Base-by-base conservation (phyloP, 495 filamentous ascomycete genomes). In the Aspergillus funiculosus region DNA sequence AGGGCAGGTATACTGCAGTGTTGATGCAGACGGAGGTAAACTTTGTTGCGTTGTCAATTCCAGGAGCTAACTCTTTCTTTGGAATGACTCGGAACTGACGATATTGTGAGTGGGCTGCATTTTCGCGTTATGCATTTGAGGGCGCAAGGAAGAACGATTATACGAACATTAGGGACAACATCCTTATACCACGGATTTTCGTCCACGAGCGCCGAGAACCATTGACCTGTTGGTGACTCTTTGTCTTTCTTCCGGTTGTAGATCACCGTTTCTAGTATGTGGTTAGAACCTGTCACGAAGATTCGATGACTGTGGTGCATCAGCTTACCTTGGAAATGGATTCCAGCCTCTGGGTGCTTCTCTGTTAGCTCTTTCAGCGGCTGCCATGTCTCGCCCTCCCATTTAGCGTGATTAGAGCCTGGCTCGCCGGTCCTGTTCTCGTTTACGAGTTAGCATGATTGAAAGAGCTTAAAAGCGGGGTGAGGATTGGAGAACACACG, bases 1-100 rank as follows among this genome's bases (percentile, higher is more conserved):
- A 95, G 7, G 87, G 81, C 8, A 94, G 80, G 68, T 95, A 95
- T 43, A 95, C 53, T 35, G 86, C 80, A 0, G 84, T 83, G 68
- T 97, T 96, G 59, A 97, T 90, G 66, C 89, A 96, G 18, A 94
- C 83, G 0, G 86, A 90, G 2, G 75, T 86, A 60, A 89, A 95
- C 28, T 69, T 66, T 24, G 77, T 83, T 7, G 76, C 89, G 9
- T 79, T 83, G 46, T 86, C 79, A 29, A 80, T 76, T 5, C 76
- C 82, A 1, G 61, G 47, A 0, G 79, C 75, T 6, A 94, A 66
- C 30, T 84, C 63, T 0, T 68, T 56, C 45, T 71, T 54, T 17
- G 71, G 56, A 0, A 94, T 52, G 34, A 75, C 63, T 43, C 74
- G 71, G 64, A 86, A 79, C 75, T 78, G 39, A 14, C 6, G 30